phyloP scores from a whole-genome alignment of 257 asterid genomes.

The Salvia miltiorrhiza region DNA sequence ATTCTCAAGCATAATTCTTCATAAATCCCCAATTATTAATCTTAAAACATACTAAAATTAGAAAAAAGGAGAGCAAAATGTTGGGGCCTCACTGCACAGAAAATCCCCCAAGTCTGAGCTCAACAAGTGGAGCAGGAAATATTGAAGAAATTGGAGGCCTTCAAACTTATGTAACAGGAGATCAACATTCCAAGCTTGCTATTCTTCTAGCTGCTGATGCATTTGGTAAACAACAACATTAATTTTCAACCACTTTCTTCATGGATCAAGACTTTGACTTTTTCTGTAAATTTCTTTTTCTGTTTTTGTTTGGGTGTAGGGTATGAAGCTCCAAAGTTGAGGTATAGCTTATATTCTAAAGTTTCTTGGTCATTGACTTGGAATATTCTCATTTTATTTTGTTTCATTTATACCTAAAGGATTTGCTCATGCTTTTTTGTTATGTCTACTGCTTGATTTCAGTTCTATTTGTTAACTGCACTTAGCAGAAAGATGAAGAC shows the following conservation, averaged over 20 bases:
- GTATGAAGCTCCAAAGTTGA: slow-evolving; percentile 55
- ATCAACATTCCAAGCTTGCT: slow-evolving; percentile 47
- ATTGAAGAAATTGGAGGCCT: slow-evolving; percentile 53
- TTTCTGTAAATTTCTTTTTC: neutral
- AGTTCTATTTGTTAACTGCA: no score
- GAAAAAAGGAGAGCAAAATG: slow-evolving; percentile 23
- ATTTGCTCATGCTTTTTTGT: neutral
- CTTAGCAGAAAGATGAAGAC: no score
- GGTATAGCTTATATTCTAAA: slow-evolving; percentile 32
- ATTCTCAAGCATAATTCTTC: neutral
- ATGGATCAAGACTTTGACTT: neutral
- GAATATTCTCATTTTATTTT: neutral
- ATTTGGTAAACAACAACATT: slow-evolving; percentile 33
- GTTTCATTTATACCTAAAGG: neutral
- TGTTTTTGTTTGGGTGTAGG: slow-evolving; percentile 33
- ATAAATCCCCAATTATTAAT: neutral
- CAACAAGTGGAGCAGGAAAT: slow-evolving; percentile 36
- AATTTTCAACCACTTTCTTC: neutral
- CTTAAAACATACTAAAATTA: neutral
- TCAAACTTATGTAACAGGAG: slow-evolving; percentile 42
- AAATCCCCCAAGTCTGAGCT: slow-evolving; percentile 43
- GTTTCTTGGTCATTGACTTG: neutral
- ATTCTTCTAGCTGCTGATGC: slow-evolving; percentile 55
- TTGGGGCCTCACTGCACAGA: slow-evolving; percentile 43
- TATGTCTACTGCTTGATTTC: neutral